Conservation (phyloP, 1,284 basidiomycete species). For the Marasmius oreades region DNA sequence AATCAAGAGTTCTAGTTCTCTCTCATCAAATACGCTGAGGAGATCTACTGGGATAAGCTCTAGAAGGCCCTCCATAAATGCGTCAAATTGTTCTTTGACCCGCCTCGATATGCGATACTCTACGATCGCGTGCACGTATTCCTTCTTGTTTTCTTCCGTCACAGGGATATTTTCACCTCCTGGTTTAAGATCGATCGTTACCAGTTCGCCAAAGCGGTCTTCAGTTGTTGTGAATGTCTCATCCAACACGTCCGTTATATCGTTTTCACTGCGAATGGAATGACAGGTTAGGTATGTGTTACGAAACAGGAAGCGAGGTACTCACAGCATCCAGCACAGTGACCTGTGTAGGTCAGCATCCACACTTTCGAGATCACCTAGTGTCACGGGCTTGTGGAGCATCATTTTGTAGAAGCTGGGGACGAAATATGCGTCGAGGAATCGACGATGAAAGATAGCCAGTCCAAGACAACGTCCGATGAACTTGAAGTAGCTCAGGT, state of each 20-base stretch:
- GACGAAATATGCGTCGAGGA: slow-evolving; percentile 99
- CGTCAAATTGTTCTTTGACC: slow-evolving; percentile 93
- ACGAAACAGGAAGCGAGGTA: slow-evolving; percentile 15
- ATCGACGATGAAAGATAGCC: slow-evolving; percentile 97
- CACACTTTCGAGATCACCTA: slow-evolving; percentile 88
- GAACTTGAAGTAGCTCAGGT: slow-evolving; percentile 99
- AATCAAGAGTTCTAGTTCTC: slow-evolving; percentile 94
- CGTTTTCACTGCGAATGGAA: slow-evolving; percentile 68
- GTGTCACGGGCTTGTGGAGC: slow-evolving; percentile 79
- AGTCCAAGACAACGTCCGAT: slow-evolving; percentile 93
- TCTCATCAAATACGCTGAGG: slow-evolving; percentile 97
- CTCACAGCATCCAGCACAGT: slow-evolving; percentile 95
- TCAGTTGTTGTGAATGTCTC: slow-evolving; percentile 95
- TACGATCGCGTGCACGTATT: slow-evolving; percentile 94
- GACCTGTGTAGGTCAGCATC: slow-evolving; percentile 91
- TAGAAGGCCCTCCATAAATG: slow-evolving; percentile 94
- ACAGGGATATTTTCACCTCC: slow-evolving; percentile 84
- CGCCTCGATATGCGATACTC: slow-evolving; percentile 93
- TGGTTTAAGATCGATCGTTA: slow-evolving; percentile 90
- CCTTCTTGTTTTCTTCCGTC: slow-evolving; percentile 98
- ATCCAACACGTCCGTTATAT: slow-evolving; percentile 92
- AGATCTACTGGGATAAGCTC: slow-evolving; percentile 95
- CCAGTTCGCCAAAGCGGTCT: slow-evolving; percentile 96
- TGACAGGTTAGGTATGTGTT: background rate
- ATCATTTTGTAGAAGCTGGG: slow-evolving; percentile 99